A percentile compares a stretch with the other conserved stretches of the same genome.
phyloP scores from a whole-genome alignment of 345 rosid genomes.

The Capsella bursapastoris region DNA sequence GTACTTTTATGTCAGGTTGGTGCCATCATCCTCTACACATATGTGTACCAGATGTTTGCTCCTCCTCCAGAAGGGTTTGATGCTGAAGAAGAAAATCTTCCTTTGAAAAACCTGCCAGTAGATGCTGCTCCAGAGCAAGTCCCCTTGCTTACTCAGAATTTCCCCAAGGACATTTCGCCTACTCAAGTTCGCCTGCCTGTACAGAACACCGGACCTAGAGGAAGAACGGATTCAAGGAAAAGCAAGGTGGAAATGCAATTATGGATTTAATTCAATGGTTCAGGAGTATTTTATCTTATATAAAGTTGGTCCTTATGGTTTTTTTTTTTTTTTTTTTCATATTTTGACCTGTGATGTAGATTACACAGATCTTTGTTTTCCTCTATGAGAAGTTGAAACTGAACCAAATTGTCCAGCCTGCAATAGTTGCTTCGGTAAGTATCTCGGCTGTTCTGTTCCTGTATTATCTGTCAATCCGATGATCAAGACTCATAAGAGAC shows the following conservation, averaged over 20 bases:
- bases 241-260: conserved; percentile 60
- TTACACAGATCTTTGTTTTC: conserved; percentile 55
- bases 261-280: not conserved
- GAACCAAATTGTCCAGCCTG: conserved; percentile 93
- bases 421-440: conserved; percentile 95
- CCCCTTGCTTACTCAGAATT: conserved; percentile 62
- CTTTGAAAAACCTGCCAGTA: conserved; percentile 58
- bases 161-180: conserved; percentile 49
- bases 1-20: conserved; percentile 73
- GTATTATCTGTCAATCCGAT: not conserved
- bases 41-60: conserved; percentile 88
- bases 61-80: conserved; percentile 97
- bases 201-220: conserved; percentile 45
- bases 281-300: conserved; percentile 10
- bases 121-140: conserved; percentile 60
- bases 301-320: conserved; percentile 15
- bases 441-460: conserved; percentile 20
- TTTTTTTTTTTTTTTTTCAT: not conserved
- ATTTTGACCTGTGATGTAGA: conserved; percentile 53
- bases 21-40: conserved; percentile 93
- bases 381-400: conserved; percentile 87
- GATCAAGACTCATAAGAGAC: conserved; percentile 4
- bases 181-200: conserved; percentile 63
- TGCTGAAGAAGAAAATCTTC: conserved; percentile 57
- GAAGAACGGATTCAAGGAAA: conserved; percentile 47